Evolutionary conservation across 257 asterid species (phyloP).

Genomic region (Forsythia suspensa): DNA sequence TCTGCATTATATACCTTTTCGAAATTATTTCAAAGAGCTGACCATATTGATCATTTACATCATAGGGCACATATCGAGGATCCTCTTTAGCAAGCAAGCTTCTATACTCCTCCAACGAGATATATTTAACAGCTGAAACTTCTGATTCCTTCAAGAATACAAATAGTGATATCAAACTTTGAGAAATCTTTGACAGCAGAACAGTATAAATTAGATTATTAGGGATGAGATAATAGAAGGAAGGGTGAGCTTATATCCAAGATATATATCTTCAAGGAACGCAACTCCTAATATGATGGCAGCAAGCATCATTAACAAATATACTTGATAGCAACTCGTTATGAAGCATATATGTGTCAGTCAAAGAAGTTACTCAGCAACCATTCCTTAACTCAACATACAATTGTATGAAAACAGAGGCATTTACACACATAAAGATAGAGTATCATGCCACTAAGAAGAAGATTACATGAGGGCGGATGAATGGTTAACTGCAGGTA

Average conservation of each 20-base stretch:
- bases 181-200: constrained; percentile 20
- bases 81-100: constrained; percentile 73
- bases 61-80: constrained; percentile 79
- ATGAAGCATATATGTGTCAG: background rate
- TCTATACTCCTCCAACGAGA: constrained; percentile 70
- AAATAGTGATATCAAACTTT: constrained; percentile 19
- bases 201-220: background rate
- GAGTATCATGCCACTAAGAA: background rate
- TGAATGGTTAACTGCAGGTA: background rate
- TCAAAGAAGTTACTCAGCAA: background rate
- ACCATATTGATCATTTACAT: constrained; percentile 65
- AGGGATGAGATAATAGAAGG: constrained; percentile 10
- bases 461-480: constrained; percentile 8
- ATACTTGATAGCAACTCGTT: background rate
- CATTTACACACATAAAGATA: background rate
- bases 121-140: constrained; percentile 93
- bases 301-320: background rate
- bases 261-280: background rate
- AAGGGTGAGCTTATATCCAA: background rate
- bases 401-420: background rate
- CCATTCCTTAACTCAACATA: background rate
- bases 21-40: constrained; percentile 78
- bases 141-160: constrained; percentile 80
- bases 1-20: constrained; percentile 57
- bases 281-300: background rate